phyloP scores from a whole-genome alignment of 768 basidiomycete genomes.

The Boletus insuetus region DNA sequence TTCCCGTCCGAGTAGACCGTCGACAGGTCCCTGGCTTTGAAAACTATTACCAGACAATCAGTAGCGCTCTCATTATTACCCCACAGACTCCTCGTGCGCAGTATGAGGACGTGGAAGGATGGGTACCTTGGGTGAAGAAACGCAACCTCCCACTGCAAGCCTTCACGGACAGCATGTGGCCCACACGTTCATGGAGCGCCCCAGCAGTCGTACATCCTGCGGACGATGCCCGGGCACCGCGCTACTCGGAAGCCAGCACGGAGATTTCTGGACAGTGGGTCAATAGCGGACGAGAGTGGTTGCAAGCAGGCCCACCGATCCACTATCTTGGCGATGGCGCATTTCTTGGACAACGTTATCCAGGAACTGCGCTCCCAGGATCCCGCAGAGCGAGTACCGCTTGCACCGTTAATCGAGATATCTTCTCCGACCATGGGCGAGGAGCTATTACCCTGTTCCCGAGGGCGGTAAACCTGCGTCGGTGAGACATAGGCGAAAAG shows the following conservation, averaged over 20 bases:
- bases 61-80: not conserved
- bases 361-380: not conserved
- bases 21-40: not conserved
- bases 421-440: conserved; percentile 8
- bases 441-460: not conserved
- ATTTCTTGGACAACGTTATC: not conserved
- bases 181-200: not conserved
- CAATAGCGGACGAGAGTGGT: not conserved
- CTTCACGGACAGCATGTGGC: not conserved
- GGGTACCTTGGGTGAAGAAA: conserved; percentile 2
- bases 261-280: not conserved
- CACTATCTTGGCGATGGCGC: conserved; percentile 12
- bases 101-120: not conserved
- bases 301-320: not conserved
- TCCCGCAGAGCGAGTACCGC: not conserved
- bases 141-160: not conserved
- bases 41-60: conserved; percentile 1
- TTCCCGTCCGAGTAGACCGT: not conserved
- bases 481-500: conserved; percentile 12
- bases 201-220: not conserved
- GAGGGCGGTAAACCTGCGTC: not conserved
- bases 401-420: not conserved
- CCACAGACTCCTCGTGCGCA: not conserved
- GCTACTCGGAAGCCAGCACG: not conserved
- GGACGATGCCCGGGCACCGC: not conserved